Evolutionary conservation across 192 early-diverging fungal genomes (phyloP), one percentile per base, ranked within the genome.

Genomic region (Entomortierella lignicola): DNA sequence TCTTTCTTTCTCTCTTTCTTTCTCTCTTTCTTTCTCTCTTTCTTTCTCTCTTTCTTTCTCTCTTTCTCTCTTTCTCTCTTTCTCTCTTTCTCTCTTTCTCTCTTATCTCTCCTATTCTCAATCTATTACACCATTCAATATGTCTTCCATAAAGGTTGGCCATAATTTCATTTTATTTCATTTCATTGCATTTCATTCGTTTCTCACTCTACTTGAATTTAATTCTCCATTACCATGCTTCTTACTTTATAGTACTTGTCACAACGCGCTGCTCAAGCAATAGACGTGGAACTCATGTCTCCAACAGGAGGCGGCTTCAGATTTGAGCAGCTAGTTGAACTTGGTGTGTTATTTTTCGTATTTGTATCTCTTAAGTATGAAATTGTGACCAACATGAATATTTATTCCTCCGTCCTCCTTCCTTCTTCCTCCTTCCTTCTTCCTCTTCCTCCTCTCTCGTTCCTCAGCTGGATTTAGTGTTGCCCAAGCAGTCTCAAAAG

Each of bases 201-300:
- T 7, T n/a, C 34, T 37, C 34, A 37, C 37, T 60, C 34, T 37
- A 23, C 31, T 27, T 15, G 34, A n/a, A n/a, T n/a, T n/a, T n/a
- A n/a, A n/a, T n/a, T n/a, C n/a, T n/a, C n/a, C n/a, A n/a, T n/a
- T n/a, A n/a, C n/a, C n/a, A n/a, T n/a, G n/a, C 32, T 27, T 8
- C 13, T 31, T 10, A 20, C 31, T 25, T 0, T n/a, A 31, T 57
- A 89, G 89, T 87, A 80, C 77, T 64, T 91, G 11, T 66, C 85
- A n/a, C 91, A 92, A 74, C 83, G 81, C 30, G 72, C 87, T 11
- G 91, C 94, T 0, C 88, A 92, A 81, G 72, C 83, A 17, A 85
- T 98, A 32, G 97, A 98, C 65, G 89, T 88, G 39, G 92, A 94
- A 39, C 87, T 98, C 60, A 96, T 98, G 93, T 88, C 89, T 23